Evolutionary conservation across 306 rosid genomes (phyloP), one percentile per base, ranked within the genome.

Genomic region (Luffa acutangula): DNA sequence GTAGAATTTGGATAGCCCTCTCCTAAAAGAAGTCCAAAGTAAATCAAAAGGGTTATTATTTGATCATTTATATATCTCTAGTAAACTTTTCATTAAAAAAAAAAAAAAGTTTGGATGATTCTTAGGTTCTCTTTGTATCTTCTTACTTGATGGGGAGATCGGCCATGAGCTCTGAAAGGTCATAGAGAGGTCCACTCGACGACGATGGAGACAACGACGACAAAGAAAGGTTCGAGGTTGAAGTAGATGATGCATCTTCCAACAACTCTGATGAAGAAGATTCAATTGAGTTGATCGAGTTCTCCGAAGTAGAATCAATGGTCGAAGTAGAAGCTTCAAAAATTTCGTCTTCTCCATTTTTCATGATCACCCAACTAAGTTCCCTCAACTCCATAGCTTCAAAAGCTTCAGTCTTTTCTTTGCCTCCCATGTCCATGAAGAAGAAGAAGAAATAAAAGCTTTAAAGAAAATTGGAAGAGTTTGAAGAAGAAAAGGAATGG

Each of bases 111-210:
- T 25, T 25, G 31, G 31, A 25, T 25, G 31, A 57, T 20, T 52
- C n/a, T 4, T 52, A 5, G 39, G 66, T 15, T 48, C 62, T 58
- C 4, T 17, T 0, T 80, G 6, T 64, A 39, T 63, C 7, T 62
- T 79, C 88, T 78, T 89, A 93, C 98, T 91, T 92, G 15, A 92
- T 81, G 9, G 98, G 98, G 7, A 94, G 97, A 77, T 91, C 86
- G 60, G 80, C 80, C 97, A 91, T 85, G 85, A 94, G 97, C 58
- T 91, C 93, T 20, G 97, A 87, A 39, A 94, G 48, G 48, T 90
- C 91, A 81, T 76, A 89, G 2, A 92, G 85, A 78, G 97, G 97
- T 13, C 93, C 97, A 74, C 85, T 89, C 52, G 90, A 46, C 1
- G 6, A 46, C 3, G 73, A 66, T 1, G 52, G 10, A 15, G 76